Base-by-base conservation (phyloP, 371 early-diverging fungal species). In the Mucor piriformis region DNA sequence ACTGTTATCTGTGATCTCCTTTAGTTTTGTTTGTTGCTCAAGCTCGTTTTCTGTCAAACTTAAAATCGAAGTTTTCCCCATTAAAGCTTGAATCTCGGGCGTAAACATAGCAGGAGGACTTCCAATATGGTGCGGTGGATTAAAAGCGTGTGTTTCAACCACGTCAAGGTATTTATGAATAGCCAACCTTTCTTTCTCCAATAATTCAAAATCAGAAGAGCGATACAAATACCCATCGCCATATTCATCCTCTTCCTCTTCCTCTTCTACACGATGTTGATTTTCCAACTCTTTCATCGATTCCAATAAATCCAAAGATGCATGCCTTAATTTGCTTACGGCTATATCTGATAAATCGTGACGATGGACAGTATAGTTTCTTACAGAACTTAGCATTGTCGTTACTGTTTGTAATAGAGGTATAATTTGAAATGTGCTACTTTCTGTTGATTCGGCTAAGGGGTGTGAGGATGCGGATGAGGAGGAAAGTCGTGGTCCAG, bases 71-170 rank as follows among this genome's bases (percentile, higher is more conserved):
- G 71, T 61, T 40, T 63, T 65, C 8, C 50, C 63, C 70, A 78
- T 69, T 23, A 78, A 55, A 7, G 70, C 69, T 42, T 65, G 65
- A 34, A 78, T 75, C 49, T 70, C 72, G 16, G 71, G 68, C 16
- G 71, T 64, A 29, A 73, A 74, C 13, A 64, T 54, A 3, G 73
- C 68, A 20, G 71, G 72, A n/a, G 72, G 69, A n/a, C 67, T 57
- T 23, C 74, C 79, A 12, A 76, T 70, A 40, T 72, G 76, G 56
- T 79, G 79, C 11, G 79, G 72, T 2, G 79, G 79, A 54, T 73
- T 79, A 35, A 79, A 72, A 0, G 67, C 79, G 48, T 69, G 57
- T 15, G 57, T 29, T 37, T 79, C 74, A 18, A 79, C 66, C 0
- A 60, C 49, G 8, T 62, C 47, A 38, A 79, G 44, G 55, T 79